Percentiles rank a stretch among this genome's conserved stretches.
Evolutionary conservation across 2,329 filamentous ascomycete species (phyloP).

Genomic region (Arthrinium phaeospermum): DNA sequence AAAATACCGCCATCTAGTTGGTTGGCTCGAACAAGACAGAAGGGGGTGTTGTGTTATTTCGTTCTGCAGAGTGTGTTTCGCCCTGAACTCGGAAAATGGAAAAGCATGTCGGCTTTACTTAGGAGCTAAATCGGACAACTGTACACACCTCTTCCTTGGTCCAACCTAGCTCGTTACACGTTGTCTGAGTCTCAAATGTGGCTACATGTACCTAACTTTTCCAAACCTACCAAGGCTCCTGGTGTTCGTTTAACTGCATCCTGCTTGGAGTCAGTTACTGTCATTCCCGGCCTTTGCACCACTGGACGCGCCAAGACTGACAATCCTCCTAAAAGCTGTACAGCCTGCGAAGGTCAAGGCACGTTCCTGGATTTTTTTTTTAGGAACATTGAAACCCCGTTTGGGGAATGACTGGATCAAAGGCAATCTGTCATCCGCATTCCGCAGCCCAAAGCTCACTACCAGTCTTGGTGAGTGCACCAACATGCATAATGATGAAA

Average conservation of each 20-base stretch:
- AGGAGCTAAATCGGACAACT: conserved; percentile 17
- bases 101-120: conserved; percentile 15
- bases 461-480: background rate
- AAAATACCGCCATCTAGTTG: background rate
- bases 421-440: background rate
- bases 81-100: conserved; percentile 13
- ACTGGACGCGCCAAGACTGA: conserved; percentile 1
- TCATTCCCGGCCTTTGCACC: background rate
- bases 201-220: background rate
- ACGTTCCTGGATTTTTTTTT: background rate
- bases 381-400: background rate
- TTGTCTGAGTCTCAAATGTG: conserved; percentile 11
- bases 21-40: background rate
- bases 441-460: background rate
- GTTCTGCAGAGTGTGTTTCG: background rate
- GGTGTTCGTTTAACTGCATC: conserved; percentile 4
- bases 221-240: background rate
- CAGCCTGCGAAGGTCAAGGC: background rate
- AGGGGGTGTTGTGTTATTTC: background rate
- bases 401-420: background rate
- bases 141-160: conserved; percentile 6
- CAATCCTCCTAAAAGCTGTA: background rate
- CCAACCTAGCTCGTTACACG: conserved; percentile 14
- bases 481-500: background rate
- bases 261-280: background rate